Conservation (phyloP, 2,329 filamentous ascomycete genomes). For the Ceratocystis colombiana region DNA sequence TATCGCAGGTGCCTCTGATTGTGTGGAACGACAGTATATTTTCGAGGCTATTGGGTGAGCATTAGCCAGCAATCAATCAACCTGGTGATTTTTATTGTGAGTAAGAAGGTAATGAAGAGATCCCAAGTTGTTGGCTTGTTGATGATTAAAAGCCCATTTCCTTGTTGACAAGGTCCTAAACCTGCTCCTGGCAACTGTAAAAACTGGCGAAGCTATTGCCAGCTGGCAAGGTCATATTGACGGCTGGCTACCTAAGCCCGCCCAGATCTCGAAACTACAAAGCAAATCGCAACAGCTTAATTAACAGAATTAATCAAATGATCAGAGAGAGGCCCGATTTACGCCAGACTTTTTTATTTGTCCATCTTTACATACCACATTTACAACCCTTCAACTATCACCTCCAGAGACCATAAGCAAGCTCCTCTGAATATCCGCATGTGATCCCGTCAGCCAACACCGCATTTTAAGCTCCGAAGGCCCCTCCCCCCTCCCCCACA, state of each 20-base stretch:
- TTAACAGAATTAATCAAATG: background rate
- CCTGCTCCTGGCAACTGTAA: background rate
- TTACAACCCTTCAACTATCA: background rate
- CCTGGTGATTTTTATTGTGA: background rate
- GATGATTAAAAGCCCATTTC: background rate
- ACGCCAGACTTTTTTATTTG: background rate
- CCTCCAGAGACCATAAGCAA: background rate
- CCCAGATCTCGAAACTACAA: background rate
- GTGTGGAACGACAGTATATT: too few species aligned
- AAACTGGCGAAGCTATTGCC: background rate
- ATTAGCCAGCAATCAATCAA: background rate
- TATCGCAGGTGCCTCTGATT: too few species aligned
- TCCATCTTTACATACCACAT: background rate
- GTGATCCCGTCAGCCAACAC: background rate
- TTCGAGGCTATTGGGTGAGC: background rate
- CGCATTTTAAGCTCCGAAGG: background rate
- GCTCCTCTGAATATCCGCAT: background rate
- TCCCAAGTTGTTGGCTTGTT: background rate
- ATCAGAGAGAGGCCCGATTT: background rate
- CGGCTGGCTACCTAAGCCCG: constrained; percentile 16
- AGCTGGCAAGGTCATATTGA: background rate
- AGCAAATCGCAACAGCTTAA: background rate
- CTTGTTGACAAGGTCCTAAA: constrained; percentile 8
- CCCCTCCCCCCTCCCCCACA: background rate
- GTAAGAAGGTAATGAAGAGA: background rate